phyloP scores from a whole-genome alignment of 345 rosid species.

The rapeseed (Brassica napus) region DNA sequence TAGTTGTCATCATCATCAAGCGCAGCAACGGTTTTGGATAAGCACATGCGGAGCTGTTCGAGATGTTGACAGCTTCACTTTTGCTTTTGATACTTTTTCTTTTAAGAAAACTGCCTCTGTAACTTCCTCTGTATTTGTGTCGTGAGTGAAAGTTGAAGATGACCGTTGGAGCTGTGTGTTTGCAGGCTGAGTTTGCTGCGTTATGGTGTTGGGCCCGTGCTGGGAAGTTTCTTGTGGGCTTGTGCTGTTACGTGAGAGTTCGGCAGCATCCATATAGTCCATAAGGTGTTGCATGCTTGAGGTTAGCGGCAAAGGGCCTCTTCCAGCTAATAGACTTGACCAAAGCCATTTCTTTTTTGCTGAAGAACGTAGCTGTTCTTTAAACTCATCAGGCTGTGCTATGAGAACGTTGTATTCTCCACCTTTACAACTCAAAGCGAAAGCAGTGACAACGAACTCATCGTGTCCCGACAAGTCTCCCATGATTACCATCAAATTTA shows the following conservation, averaged over 20 bases:
- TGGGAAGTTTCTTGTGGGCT: not conserved
- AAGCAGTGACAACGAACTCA: not conserved
- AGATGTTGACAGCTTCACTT: not conserved
- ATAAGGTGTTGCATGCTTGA: not conserved
- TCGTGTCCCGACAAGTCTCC: not conserved
- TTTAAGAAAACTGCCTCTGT: not conserved
- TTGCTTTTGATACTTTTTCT: not conserved
- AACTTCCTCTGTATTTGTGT: not conserved
- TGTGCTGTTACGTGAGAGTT: not conserved
- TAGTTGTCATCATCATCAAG: not conserved
- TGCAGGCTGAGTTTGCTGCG: not conserved
- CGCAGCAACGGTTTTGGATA: not conserved
- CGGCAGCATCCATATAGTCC: not conserved
- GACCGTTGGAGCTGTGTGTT: not conserved
- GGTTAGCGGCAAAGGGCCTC: not conserved
- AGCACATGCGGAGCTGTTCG: not conserved
- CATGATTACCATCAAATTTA: not conserved
- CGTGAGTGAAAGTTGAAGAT: not conserved
- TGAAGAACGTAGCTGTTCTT: not conserved
- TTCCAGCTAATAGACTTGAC: not conserved
- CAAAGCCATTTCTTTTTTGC: not conserved
- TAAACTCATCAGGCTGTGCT: not conserved
- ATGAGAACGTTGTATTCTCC: not conserved
- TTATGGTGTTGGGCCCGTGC: not conserved
- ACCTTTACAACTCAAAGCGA: not conserved